Conservation (phyloP, 805 yeast species). For the Blastobotrys robertii region DNA sequence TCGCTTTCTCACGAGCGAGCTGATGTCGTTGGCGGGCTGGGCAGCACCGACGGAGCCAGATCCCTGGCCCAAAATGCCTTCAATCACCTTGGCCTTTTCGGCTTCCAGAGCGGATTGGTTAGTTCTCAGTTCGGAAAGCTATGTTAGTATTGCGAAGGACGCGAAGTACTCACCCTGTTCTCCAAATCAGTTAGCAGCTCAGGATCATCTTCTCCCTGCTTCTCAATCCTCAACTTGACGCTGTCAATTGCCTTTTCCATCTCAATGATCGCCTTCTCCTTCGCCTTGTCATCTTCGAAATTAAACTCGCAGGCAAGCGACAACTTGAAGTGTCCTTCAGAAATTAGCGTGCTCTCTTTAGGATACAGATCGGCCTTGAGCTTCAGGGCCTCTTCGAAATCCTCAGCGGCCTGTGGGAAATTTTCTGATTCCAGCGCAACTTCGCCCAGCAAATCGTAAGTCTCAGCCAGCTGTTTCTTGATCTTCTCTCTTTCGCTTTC, state of each 20-base stretch:
- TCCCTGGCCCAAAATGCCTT: conserved; percentile 16
- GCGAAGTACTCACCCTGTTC: conserved; percentile 13
- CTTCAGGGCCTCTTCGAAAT: conserved; percentile 49
- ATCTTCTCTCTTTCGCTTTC: conserved; percentile 10
- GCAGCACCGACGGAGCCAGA: conserved; percentile 3
- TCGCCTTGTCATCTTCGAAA: conserved; percentile 40
- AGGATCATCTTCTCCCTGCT: conserved; percentile 31
- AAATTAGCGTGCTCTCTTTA: conserved; percentile 44
- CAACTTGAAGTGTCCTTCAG: conserved; percentile 74
- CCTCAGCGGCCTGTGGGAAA: conserved; percentile 66
- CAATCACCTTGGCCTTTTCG: conserved; percentile 10
- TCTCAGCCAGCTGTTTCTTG: conserved; percentile 54
- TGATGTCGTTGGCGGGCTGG: conserved; percentile 22
- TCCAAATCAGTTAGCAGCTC: conserved; percentile 26
- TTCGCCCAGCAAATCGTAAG: conserved; percentile 77
- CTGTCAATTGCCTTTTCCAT: conserved; percentile 43
- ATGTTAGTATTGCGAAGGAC: too few relatives aligned
- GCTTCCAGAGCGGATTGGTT: conserved; percentile 4
- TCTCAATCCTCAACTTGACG: conserved; percentile 34
- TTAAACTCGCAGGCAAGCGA: conserved; percentile 70
- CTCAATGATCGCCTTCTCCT: conserved; percentile 44
- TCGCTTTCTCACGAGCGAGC: conserved; percentile 21
- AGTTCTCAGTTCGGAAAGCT: conserved; percentile 15
- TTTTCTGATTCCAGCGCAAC: conserved; percentile 84
- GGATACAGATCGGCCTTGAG: conserved; percentile 45